Conservation (phyloP, 106 monocot species). For the Dioscorea zingiberensis region DNA sequence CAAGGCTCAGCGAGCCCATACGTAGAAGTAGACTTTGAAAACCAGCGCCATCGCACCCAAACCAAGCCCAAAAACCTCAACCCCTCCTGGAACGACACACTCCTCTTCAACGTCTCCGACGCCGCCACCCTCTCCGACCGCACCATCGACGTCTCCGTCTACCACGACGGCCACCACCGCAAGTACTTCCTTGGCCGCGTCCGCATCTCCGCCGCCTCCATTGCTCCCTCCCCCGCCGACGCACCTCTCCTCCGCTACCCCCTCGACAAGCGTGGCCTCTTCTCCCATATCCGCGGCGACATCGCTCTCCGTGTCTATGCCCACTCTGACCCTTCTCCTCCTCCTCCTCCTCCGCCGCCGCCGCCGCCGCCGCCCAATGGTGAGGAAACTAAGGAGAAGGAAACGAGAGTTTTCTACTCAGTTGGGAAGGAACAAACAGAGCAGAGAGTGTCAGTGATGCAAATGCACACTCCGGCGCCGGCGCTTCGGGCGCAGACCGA, state of each 20-base stretch:
- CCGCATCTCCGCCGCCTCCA: conserved; percentile 1
- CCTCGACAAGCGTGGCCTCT: conserved; percentile 6
- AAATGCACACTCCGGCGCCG: not conserved
- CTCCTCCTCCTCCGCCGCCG: not conserved
- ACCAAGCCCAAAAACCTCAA: conserved; percentile 2
- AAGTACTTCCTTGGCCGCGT: conserved; percentile 1
- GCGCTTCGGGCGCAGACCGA: not conserved
- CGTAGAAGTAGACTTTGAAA: conserved; percentile 2
- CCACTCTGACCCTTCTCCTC: not conserved
- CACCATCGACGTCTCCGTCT: conserved; percentile 5
- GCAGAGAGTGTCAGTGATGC: not conserved
- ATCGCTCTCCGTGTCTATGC: conserved; percentile 5
- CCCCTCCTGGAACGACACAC: conserved; percentile 2
- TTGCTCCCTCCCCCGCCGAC: not conserved
- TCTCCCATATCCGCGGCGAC: conserved; percentile 4
- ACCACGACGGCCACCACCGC: not conserved
- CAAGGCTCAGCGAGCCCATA: conserved; percentile 1
- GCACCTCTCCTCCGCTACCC: not conserved
- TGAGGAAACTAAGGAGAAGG: not conserved
- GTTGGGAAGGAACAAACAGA: not conserved
- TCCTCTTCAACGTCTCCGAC: conserved; percentile 5
- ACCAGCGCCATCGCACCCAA: conserved; percentile 3
- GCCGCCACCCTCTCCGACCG: not conserved
- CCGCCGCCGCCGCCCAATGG: not conserved
- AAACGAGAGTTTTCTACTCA: not conserved